Base-by-base conservation (phyloP, 768 basidiomycete species). In the Jaapia argillacea region DNA sequence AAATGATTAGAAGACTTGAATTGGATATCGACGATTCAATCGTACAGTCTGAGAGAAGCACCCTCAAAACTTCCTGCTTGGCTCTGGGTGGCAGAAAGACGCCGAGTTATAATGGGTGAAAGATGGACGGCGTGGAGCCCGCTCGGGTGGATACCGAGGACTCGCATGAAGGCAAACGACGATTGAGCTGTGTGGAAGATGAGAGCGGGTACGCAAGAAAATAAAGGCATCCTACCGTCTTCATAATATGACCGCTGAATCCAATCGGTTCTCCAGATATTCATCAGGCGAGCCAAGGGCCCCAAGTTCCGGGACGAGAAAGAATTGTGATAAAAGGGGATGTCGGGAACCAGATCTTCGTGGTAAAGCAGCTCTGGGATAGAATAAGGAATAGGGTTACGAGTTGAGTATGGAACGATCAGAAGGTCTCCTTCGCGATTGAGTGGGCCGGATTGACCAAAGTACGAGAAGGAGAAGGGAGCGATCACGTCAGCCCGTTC, bases 401-500 rank as follows among this genome's bases (percentile, higher is more conserved):
- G 72, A 4, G 90, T 82, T 6, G 90, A 92, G 57, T 97, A 94
- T 5, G 89, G 81, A 10, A 85, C 67, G 37, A 79, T 70, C 40
- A 94, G 67, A 43, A 81, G 75, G 55, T 94, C 88, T n/a, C 85
- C 82, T 66, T 98, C 89, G 26, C 94, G 79, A 41, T 75, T 71
- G n/a, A 93, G 63, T 13, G 83, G 81, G 5, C 85, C 86, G 3
- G 91, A 81, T 41, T 75, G 77, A 35, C 84, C 87, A 58, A 85
- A 94, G 18, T 71, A 67, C 38, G 82, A 78, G 58, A 98, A 96
- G 2, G 93, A 85, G 59, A 88, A 89, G 1, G 96, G 93, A 0
- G 93, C 85, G 6, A 85, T 73, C 33, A 99, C 93, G 59, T 98
- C 96, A 22, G 93, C 93, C 13, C 96, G 79, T 59, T 98, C 92